Conservation (phyloP, 257 asterid species). For the Nicotiana paniculata region DNA sequence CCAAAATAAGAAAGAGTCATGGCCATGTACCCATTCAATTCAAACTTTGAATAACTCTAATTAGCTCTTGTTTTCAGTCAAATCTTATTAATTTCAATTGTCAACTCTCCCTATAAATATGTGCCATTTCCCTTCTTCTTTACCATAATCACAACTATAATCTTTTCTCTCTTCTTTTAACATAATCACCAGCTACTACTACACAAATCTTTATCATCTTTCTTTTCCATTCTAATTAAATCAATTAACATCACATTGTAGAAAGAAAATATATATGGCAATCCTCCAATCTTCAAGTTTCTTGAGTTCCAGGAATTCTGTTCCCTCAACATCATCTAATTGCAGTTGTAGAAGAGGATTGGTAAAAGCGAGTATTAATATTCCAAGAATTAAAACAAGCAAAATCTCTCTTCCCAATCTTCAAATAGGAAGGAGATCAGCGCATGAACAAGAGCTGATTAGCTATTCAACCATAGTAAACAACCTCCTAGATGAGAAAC, state of each 20-base stretch:
- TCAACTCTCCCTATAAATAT: not conserved
- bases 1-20: constrained; percentile 4
- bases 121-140: not conserved
- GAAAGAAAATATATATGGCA: not conserved
- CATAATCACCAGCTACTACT: not conserved
- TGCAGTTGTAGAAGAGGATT: not conserved
- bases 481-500: not conserved
- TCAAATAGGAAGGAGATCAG: not conserved
- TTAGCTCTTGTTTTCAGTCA: not conserved
- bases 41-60: not conserved
- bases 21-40: not conserved
- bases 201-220: not conserved
- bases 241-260: not conserved
- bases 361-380: not conserved
- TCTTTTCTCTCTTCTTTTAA: not conserved
- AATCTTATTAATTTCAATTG: not conserved
- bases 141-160: not conserved
- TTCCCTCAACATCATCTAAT: not conserved
- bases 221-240: not conserved
- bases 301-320: not conserved
- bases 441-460: not conserved
- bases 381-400: not conserved
- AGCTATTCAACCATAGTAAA: not conserved
- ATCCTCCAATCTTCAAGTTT: not conserved
- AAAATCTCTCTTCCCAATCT: not conserved